Evolutionary conservation across 495 filamentous ascomycete species (phyloP).

Genomic region (Immersiella caudata): DNA sequence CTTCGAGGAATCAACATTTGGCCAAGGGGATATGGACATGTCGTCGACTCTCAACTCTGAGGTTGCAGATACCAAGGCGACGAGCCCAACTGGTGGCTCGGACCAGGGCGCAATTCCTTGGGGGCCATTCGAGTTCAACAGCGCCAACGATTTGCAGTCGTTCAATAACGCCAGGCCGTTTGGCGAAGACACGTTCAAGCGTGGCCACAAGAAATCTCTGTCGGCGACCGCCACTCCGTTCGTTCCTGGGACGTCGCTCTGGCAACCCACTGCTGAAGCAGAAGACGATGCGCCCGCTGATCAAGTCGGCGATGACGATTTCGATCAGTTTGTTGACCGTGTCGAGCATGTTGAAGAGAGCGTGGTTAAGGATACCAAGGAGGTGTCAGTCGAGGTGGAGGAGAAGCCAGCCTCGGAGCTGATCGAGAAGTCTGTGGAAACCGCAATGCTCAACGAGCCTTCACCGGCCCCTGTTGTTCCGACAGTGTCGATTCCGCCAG

Average conservation of each 20-base stretch:
- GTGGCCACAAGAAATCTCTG: slow-evolving; percentile 60
- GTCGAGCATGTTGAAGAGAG: slow-evolving; percentile 23
- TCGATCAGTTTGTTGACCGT: slow-evolving; percentile 30
- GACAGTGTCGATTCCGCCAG: slow-evolving; percentile 31
- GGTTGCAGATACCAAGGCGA: slow-evolving; percentile 52
- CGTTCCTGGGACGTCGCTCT: slow-evolving; percentile 57
- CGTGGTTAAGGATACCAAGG: slow-evolving; percentile 7
- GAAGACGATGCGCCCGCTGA: slow-evolving; percentile 48
- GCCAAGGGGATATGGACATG: slow-evolving; percentile 45
- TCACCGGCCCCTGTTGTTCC: not conserved
- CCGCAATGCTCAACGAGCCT: not conserved
- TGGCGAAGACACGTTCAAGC: slow-evolving; percentile 40
- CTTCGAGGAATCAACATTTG: slow-evolving; percentile 50
- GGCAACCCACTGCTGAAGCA: slow-evolving; percentile 35
- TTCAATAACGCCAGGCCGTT: slow-evolving; percentile 48
- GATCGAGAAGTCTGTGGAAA: slow-evolving; percentile 25
- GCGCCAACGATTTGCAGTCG: slow-evolving; percentile 38
- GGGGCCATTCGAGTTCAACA: slow-evolving; percentile 51
- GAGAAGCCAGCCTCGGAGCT: slow-evolving; percentile 18
- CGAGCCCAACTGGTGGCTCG: slow-evolving; percentile 49
- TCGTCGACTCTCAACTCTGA: slow-evolving; percentile 51
- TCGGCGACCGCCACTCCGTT: slow-evolving; percentile 72
- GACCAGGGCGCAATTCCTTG: slow-evolving; percentile 43
- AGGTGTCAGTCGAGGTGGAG: not conserved
- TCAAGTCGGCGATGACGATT: slow-evolving; percentile 44